Evolutionary conservation across 768 basidiomycete genomes (phyloP), one percentile per base, ranked within the genome.

Genomic region (Tylopilus sp.): DNA sequence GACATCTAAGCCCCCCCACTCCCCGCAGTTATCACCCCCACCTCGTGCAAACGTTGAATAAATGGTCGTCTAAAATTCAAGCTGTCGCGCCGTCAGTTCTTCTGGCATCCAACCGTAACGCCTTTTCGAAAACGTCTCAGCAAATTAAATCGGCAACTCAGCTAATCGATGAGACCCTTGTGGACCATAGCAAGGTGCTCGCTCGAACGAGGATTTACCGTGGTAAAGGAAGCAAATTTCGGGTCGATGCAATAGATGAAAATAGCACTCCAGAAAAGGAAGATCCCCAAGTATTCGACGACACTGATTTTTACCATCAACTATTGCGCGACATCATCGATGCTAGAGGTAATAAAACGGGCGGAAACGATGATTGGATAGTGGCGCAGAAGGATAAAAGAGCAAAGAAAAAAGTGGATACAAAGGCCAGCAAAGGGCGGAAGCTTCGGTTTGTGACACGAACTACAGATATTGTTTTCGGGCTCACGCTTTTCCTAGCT

Each of bases 51-150:
- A 94, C 90, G 2, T 77, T 99, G 22, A 74, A 79, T 35, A 98
- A 98, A 69, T 99, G 97, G 97, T 97, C 93, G 10, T 77, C 86
- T 22, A 99, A 98, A 73, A 88, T 98, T 35, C 90, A 94, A 62
- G 90, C 95, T 1, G 94, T 97, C 6, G 82, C 93, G 2, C 86
- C 92, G 11, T 83, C 86, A 7, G 84, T 78, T 38, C 80, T 90
- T 12, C 75, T 85, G 6, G 83, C 86, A 39, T 81, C 79, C 12
- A 86, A 81, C 57, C 80, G 81, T n/a, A 83, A 81, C 50, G 73
- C 86, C 6, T 91, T 92, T 68, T 78, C 77, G 39, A 79, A 74
- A 71, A 74, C 73, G 63, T 75, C 75, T 36, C 81, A 77, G 64
- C 75, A 71, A 44, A 68, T 74, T 47, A 88, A 83, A 64, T 81